Percentiles rank a stretch among this genome's conserved stretches.
phyloP scores from a whole-genome alignment of 225 moss, liverwort and hornwort species.

The Bryum argenteum region DNA sequence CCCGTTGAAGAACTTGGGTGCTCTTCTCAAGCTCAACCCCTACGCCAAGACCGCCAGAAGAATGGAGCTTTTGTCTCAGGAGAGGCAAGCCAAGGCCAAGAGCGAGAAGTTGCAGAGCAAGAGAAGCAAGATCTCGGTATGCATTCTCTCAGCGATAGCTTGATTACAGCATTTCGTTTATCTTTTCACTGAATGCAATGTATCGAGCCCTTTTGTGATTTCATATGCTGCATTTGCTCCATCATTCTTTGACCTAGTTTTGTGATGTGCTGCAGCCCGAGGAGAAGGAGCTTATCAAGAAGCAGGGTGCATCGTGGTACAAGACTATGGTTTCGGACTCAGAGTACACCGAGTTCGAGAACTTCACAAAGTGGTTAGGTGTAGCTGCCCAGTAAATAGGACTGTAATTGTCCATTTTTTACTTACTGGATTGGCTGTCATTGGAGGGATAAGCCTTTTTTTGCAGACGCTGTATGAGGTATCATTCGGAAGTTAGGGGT shows the following conservation, averaged over 20 bases:
- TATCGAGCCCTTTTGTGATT: neutral
- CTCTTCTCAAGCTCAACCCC: slow-evolving; percentile 90
- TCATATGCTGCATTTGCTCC: neutral
- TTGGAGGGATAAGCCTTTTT: slow-evolving; percentile 1
- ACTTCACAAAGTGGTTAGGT: slow-evolving; percentile 82
- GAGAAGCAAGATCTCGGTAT: slow-evolving; percentile 73
- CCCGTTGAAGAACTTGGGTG: slow-evolving; percentile 84
- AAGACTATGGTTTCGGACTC: slow-evolving; percentile 90
- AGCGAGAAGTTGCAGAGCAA: slow-evolving; percentile 74
- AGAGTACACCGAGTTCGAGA: slow-evolving; percentile 90
- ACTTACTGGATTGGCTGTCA: slow-evolving; percentile 30
- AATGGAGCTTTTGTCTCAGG: slow-evolving; percentile 81
- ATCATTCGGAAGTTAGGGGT: slow-evolving; percentile 22
- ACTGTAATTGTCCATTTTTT: slow-evolving; percentile 21
- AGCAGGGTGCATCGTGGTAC: slow-evolving; percentile 83
- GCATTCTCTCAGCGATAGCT: neutral
- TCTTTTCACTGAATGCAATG: neutral
- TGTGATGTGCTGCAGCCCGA: slow-evolving; percentile 48
- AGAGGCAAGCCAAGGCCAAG: slow-evolving; percentile 77
- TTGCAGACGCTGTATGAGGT: slow-evolving; percentile 29
- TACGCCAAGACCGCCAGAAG: slow-evolving; percentile 87
- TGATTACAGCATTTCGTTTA: neutral
- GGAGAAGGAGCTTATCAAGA: slow-evolving; percentile 74
- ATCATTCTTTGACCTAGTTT: neutral
- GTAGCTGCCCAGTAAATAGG: slow-evolving; percentile 62